Evolutionary conservation across 192 early-diverging fungal species (phyloP), one percentile per base, ranked within the genome.

Genomic region (Dissophora ornata): DNA sequence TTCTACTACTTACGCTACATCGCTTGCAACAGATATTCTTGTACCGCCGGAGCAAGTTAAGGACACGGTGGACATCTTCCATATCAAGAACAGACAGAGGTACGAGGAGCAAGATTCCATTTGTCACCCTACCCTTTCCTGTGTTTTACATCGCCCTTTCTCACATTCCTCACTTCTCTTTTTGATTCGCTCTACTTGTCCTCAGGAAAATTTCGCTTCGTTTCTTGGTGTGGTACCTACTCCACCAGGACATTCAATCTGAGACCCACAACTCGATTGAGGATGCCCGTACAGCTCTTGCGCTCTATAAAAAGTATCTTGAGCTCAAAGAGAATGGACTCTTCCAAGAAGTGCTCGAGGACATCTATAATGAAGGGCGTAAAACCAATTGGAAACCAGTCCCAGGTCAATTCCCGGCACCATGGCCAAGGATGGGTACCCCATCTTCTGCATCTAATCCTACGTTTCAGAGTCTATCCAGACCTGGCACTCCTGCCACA

Each of bases 1-100:
- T n/a, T n/a, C n/a, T n/a, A n/a, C n/a, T n/a, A n/a, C n/a, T n/a
- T n/a, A n/a, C n/a, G n/a, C n/a, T n/a, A n/a, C n/a, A n/a, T n/a
- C n/a, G n/a, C n/a, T n/a, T n/a, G n/a, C 54, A 41, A 50, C 67
- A 93, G 92, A 98, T 73, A 93, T 98, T 15, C 65, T 92, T 8
- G 90, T 97, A 1, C 96, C 96, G 2, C 85, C 90, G 2, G 86
- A 81, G 19, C 95, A 96, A 68, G 89, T 96, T 21, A 92, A 94
- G 40, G 97, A 99, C 61, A 99, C 96, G 0, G 95, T 97, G n/a
- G 91, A 93, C 52, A 85, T 99, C 40, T 99, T 90, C 82, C 92
- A 92, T 65, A 86, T 91, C 75, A 87, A 90, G 49, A 92, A 88
- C 62, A 79, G 92, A 42, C 92, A 94, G 55, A 74, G 93, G 90